Base-by-base conservation (phyloP, 2,329 filamentous ascomycete genomes). In the Alternaria gaisen region DNA sequence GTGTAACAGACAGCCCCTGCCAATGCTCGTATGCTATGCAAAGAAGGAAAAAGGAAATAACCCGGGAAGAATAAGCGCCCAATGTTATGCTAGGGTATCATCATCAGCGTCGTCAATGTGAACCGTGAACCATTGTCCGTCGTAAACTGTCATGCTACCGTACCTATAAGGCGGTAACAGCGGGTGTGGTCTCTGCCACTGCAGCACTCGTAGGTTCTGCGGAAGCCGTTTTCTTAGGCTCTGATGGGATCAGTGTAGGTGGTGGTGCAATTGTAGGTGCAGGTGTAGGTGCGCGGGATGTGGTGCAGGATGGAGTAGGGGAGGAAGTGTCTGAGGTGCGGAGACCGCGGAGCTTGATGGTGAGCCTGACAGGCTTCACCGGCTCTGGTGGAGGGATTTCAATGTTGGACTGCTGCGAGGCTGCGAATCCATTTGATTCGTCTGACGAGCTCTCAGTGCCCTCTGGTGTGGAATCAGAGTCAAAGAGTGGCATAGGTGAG, bases 401-500 rank as follows among this genome's bases (percentile, higher is more conserved):
- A 9, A 65, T 53, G 24, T 67, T 65, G 10, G 72, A 64, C 47
- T 68, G 68, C 54, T 76, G 72, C 43, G 73, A 74, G 20, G 65
- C 61, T 8, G 70, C 60, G 30, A 72, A 67, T 14, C 69, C 70
- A 48, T 73, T 72, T 14, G 75, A 76, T 58, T 77, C 73, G 56
- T 78, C 70, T 8, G 74, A 77, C 26, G 77, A 77, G 67, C 73
- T 74, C 62, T 78, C 74, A 48, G 71, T 73, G 53, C 70, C 64
- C 59, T 77, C 72, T 28, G 75, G 72, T 18, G 72, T 75, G 14
- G 78, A 76, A 57, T 79, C 78, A n/a, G 80, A 77, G 56, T 80
- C 80, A 66, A 80, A 77, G 50, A 81, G 80, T 52, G 80, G 78
- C 6, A 82, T 77, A 30, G 82, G 79, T 42, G 82, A 81, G 58